Base-by-base conservation (phyloP, 352 stramenopile species). In the Albugo laibachii region DNA sequence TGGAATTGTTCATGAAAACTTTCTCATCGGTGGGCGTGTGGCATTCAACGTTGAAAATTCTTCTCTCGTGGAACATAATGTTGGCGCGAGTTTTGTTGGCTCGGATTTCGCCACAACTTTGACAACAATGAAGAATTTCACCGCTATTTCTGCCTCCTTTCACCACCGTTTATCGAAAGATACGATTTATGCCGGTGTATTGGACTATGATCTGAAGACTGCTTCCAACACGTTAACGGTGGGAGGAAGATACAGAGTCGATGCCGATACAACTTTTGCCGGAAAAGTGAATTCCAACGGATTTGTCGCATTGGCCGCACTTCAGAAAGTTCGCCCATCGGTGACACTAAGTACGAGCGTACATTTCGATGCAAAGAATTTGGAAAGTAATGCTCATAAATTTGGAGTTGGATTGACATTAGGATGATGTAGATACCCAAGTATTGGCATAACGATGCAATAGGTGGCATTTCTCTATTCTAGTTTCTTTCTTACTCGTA, bases 291-390 rank as follows among this genome's bases (percentile, higher is more conserved):
- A 88, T 59, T 84, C 72, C 58, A 69, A 88, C 46, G 72, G 75
- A 43, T 80, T 83, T 53, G 59, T 84, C 15, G 82, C 74, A 55
- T 54, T 87, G 34, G 66, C 65, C 10, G 78, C 63, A 50, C 78
- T 87, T 56, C 71, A 84, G 57, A 84, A 79, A 63, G 63, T 87
- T 50, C 69, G 66, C 47, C 71, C 71, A 43, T 82, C 65, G 59
- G 59, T 84, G 20, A 70, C 69, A 44, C 61, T 87, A 36, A 83
- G 69, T 45, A 80, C 69, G 47, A 82, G 69, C 53, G 72, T 80
- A 52, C 69, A 84, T 58, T 70, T 87, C 31, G 74, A 87, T 47
- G 74, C 69, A 62, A 87, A 84, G 71, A 81, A 87, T 66, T 84
- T 87, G 36, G 74, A 87, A 45, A 70, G 74, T 39, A 72, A 87